Evolutionary conservation across 257 asterid species (phyloP).

Genomic region (Nicotiana sylvestris): DNA sequence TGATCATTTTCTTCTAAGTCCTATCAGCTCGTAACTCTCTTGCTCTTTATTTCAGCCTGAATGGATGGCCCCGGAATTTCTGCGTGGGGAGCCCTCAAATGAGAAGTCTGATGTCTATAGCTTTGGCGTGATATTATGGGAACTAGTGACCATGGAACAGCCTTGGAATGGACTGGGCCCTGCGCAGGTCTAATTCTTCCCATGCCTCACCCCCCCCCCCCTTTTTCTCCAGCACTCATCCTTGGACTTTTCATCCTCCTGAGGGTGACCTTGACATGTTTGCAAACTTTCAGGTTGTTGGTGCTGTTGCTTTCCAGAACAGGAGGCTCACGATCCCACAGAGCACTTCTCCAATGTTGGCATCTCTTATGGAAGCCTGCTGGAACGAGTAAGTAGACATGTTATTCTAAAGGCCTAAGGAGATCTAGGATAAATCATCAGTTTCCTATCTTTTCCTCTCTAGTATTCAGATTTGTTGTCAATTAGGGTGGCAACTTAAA

Average conservation of each 20-base stretch:
- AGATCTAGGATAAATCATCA: not conserved
- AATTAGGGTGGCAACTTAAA: no score
- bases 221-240: not conserved
- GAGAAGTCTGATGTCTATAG: constrained; percentile 96
- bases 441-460: not conserved
- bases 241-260: not conserved
- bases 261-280: not conserved
- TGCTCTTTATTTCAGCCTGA: constrained; percentile 78
- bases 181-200: constrained; percentile 59
- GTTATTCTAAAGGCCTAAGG: not conserved
- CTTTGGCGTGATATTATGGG: constrained; percentile 93
- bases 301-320: constrained; percentile 95
- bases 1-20: constrained; percentile 14
- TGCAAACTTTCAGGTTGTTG: constrained; percentile 63
- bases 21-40: constrained; percentile 30
- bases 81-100: constrained; percentile 94
- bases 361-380: constrained; percentile 87
- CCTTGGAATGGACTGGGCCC: constrained; percentile 96
- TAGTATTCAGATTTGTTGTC: not conserved
- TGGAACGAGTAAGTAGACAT: constrained; percentile 83
- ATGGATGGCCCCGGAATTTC: constrained; percentile 99
- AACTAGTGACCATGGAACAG: constrained; percentile 87
- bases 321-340: constrained; percentile 80
- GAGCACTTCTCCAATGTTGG: constrained; percentile 56
- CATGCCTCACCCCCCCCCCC: not conserved